Evolutionary conservation across 257 asterid species (phyloP), one percentile per base, ranked within the genome.

Genomic region (Oldenlandia corymbosa): DNA sequence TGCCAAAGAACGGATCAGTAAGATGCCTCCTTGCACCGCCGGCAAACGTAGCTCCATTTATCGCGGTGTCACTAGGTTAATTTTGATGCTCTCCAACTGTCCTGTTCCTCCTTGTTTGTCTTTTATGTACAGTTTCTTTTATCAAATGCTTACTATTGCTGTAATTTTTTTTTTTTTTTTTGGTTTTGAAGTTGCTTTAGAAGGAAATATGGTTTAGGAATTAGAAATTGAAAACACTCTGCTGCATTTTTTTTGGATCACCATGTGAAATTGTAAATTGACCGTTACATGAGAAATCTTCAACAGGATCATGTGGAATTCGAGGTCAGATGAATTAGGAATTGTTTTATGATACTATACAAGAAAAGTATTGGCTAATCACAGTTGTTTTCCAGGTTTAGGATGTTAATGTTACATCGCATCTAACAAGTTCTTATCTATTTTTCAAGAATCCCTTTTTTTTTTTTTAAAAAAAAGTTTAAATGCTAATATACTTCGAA

Each of bases 1-100:
- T 60, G 99, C 99, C 34, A 93, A 93, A 62, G 99, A 93, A 72
- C 93, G 97, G 51, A 93, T 93, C 84, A 93, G 99, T 70, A 93
- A 85, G 75, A 93, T 93, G 97, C 95, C 97, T 7, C 99, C 99
- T 62, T 87, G 95, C 73, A 85, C 96, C 36, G 99, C 96, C 69
- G 99, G 99, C 60, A 93, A 93, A 65, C 97, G 99, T 30, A 93
- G 96, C 80, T 93, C 99, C 36, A 83, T 93, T 50, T 93, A 93
- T 76, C 87, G 99, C 12, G 99, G 99, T 49, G 99, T 93, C 68
- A 93, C 99, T 51, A 92, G 99, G 99, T 92, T 34, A 34, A 34
- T 34, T 34, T 34, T 34, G 4, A n/a, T n/a, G n/a, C n/a, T n/a
- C n/a, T n/a, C n/a, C n/a, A n/a, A n/a, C n/a, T n/a, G n/a, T n/a